phyloP scores from a whole-genome alignment of 2,329 filamentous ascomycete species.

The Pyrenophora seminiperda region DNA sequence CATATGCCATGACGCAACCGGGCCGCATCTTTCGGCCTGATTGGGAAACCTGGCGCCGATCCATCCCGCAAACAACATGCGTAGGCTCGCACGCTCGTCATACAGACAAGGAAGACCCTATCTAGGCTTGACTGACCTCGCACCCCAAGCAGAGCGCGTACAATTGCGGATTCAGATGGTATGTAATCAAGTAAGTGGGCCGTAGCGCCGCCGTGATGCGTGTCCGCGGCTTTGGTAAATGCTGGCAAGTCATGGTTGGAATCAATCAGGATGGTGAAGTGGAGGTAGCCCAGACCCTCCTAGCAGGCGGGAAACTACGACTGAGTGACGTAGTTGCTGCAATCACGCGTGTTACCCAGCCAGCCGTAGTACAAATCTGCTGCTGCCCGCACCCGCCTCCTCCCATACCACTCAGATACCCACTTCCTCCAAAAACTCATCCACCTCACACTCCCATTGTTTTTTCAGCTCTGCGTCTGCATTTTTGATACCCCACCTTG shows the following conservation, averaged over 20 bases:
- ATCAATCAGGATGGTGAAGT: conserved; percentile 9
- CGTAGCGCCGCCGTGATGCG: neutral
- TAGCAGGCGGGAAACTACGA: conserved; percentile 14
- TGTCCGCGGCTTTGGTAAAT: conserved; percentile 4
- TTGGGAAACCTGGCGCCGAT: conserved; percentile 17
- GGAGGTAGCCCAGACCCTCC: conserved; percentile 9
- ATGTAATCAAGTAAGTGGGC: conserved; percentile 2
- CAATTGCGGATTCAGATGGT: conserved; percentile 5
- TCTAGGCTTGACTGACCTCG: conserved; percentile 4
- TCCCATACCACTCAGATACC: conserved; percentile 15
- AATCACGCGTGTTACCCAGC: conserved; percentile 18
- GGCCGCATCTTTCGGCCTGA: conserved; percentile 8
- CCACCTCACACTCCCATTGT: conserved; percentile 23
- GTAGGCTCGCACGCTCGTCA: conserved; percentile 11
- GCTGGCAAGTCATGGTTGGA: conserved; percentile 1
- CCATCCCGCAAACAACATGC: conserved; percentile 7
- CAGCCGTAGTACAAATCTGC: conserved; percentile 29
- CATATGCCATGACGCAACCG: conserved; percentile 21
- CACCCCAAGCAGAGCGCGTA: neutral
- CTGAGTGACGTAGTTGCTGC: conserved; percentile 21
- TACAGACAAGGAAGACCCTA: conserved; percentile 5
- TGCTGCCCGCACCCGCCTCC: conserved; percentile 14
- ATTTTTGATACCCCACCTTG: conserved; percentile 40
- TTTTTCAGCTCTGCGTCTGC: conserved; percentile 26
- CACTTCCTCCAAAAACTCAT: conserved; percentile 13